A percentile compares a stretch with the other conserved stretches of the same genome.
These are phyloP conservation scores for Aspergillus sclerotioniger DNA, from an alignment of 495 filamentous ascomycete species.

Conservation along the genomic window DNA sequence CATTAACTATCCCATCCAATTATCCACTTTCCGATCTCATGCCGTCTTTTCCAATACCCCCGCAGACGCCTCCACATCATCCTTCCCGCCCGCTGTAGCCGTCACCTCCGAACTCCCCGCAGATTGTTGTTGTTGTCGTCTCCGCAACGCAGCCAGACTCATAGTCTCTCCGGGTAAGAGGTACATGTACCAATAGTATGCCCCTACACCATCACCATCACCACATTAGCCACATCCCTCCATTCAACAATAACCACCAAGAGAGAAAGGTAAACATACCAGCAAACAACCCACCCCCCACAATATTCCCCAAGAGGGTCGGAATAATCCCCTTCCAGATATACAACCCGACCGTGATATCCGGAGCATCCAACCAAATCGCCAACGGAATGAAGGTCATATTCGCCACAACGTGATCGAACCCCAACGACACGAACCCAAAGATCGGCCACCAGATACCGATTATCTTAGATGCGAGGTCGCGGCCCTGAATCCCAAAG, in stretches of 20 bases:
- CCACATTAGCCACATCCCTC: background rate
- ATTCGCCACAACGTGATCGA: constrained; percentile 64
- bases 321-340: constrained; percentile 67
- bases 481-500: constrained; percentile 54
- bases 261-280: constrained; percentile 22
- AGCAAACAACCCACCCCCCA: constrained; percentile 54
- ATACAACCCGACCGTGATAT: constrained; percentile 52
- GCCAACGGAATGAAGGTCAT: constrained; percentile 63
- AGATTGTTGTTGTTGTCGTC: background rate
- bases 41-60: background rate
- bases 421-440: constrained; percentile 56
- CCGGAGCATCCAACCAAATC: constrained; percentile 52
- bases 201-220: constrained; percentile 33
- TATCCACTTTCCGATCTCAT: no score
- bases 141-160: constrained; percentile 19
- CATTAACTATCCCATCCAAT: no score
- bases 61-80: background rate
- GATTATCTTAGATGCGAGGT: constrained; percentile 54
- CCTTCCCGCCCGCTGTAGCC: background rate
- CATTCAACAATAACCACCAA: no score
- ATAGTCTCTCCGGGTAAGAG: constrained; percentile 29
- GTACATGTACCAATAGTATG: constrained; percentile 54
- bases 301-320: constrained; percentile 53
- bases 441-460: constrained; percentile 66
- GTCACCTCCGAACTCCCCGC: background rate